These are phyloP conservation scores for Tetraselmis striata DNA, from an alignment of 139 green algal species.

Conservation along the genomic window DNA sequence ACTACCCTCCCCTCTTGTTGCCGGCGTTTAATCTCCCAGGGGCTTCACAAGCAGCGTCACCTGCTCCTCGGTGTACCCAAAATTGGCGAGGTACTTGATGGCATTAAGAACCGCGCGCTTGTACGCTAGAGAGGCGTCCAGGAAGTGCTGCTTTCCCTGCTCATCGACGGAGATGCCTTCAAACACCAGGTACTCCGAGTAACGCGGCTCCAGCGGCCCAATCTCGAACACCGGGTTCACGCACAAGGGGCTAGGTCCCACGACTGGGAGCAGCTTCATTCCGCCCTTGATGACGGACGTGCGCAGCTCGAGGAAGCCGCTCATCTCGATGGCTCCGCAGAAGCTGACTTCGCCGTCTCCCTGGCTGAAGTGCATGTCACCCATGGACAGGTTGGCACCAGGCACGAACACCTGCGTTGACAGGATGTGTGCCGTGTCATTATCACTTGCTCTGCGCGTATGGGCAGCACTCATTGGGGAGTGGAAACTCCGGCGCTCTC, in stretches of 20 bases:
- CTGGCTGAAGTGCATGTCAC: constrained; percentile 71
- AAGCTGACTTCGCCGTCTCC: constrained; percentile 64
- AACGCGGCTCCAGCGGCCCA: constrained; percentile 59
- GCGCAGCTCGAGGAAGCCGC: constrained; percentile 54
- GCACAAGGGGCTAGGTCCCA: constrained; percentile 56
- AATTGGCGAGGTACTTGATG: constrained; percentile 70
- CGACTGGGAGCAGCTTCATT: constrained; percentile 59
- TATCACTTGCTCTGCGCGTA: no score
- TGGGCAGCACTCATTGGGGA: no score
- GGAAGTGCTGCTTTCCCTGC: constrained; percentile 61
- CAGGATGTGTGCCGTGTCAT: no score
- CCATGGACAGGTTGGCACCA: constrained; percentile 60
- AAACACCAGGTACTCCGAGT: constrained; percentile 71
- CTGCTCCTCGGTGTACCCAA: constrained; percentile 62
- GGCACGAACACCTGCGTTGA: constrained; percentile 51
- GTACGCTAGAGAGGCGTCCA: constrained; percentile 66
- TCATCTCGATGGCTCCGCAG: constrained; percentile 71
- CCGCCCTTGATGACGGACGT: constrained; percentile 61
- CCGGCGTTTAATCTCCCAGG: no score
- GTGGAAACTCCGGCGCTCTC: no score
- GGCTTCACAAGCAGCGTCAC: no score
- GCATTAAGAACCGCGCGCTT: constrained; percentile 69
- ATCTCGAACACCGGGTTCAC: constrained; percentile 77
- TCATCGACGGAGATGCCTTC: constrained; percentile 65
- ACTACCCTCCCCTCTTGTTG: no score